phyloP scores from a whole-genome alignment of 2,329 filamentous ascomycete species.

The Elsinoe ampelina region DNA sequence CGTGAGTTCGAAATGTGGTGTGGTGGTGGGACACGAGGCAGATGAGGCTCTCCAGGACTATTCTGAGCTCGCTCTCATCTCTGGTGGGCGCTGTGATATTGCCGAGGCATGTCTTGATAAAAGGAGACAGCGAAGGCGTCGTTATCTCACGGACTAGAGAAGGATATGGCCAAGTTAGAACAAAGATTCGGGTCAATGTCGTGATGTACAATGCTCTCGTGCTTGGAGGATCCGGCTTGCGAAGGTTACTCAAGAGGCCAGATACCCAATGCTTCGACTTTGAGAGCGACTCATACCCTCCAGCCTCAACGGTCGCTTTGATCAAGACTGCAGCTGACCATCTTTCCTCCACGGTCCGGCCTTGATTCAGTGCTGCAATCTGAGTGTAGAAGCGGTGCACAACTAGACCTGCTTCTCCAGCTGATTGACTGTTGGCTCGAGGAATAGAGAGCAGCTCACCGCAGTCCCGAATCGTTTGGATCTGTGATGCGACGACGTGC shows the following conservation, averaged over 20 bases:
- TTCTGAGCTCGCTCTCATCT: constrained; percentile 41
- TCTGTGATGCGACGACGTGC: constrained; percentile 60
- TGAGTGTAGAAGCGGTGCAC: constrained; percentile 76
- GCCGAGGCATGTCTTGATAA: constrained; percentile 63
- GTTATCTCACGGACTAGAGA: constrained; percentile 80
- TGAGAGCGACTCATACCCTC: constrained; percentile 73
- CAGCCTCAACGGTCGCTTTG: constrained; percentile 72
- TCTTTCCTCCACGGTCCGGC: constrained; percentile 62
- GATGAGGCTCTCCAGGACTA: constrained; percentile 61
- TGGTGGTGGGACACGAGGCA: constrained; percentile 70
- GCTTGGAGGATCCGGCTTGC: constrained; percentile 67
- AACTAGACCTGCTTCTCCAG: constrained; percentile 57
- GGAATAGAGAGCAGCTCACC: constrained; percentile 53
- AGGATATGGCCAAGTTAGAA: constrained; percentile 69
- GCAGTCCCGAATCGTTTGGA: constrained; percentile 46
- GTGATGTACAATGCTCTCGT: constrained; percentile 70
- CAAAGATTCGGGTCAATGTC: constrained; percentile 73
- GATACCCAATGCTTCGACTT: constrained; percentile 66
- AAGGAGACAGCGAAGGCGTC: constrained; percentile 67
- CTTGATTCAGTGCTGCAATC: constrained; percentile 67
- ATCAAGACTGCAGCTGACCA: constrained; percentile 70
- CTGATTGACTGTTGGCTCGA: constrained; percentile 48
- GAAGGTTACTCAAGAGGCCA: constrained; percentile 63
- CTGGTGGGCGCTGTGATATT: constrained; percentile 39
- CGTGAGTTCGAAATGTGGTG: constrained; percentile 70